These are phyloP conservation scores for Rhizophora mangle DNA, from an alignment of 345 rosid species.

Conservation along the genomic window DNA sequence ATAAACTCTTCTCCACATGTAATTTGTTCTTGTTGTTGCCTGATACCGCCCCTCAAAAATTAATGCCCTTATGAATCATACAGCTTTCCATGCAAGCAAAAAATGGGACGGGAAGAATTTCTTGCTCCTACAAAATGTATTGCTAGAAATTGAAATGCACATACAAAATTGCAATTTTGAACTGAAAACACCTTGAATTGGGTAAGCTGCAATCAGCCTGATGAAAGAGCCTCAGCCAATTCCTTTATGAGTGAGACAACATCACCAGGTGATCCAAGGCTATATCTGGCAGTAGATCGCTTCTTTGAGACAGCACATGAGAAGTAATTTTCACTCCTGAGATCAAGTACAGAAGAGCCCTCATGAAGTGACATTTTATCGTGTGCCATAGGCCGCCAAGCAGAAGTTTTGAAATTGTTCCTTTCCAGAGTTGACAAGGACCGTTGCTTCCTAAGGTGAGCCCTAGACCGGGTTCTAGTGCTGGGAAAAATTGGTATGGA, in stretches of 20 bases:
- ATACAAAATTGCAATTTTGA: too few relatives aligned
- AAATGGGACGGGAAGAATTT: background rate
- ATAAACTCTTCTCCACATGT: background rate
- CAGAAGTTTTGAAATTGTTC: slow-evolving; percentile 16
- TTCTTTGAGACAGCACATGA: slow-evolving; percentile 53
- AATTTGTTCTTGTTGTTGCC: background rate
- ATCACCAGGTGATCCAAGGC: slow-evolving; percentile 40
- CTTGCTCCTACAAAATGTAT: too few relatives aligned
- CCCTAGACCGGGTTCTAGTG: slow-evolving; percentile 20
- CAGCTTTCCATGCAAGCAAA: background rate
- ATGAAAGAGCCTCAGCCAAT: slow-evolving; percentile 21
- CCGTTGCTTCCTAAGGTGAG: slow-evolving; percentile 38
- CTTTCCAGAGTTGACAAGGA: slow-evolving; percentile 38
- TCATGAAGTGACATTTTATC: slow-evolving; percentile 35
- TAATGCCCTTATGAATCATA: background rate
- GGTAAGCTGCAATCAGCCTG: slow-evolving; percentile 5
- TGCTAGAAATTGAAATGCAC: too few relatives aligned
- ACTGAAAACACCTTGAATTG: too few relatives aligned
- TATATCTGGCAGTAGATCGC: slow-evolving; percentile 48
- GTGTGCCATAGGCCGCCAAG: slow-evolving; percentile 27
- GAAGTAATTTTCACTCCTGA: slow-evolving; percentile 50
- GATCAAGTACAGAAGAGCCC: slow-evolving; percentile 56
- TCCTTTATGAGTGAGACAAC: slow-evolving; percentile 40
- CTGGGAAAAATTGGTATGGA: slow-evolving; percentile 15
- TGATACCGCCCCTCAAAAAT: background rate